Evolutionary conservation across 495 filamentous ascomycete genomes (phyloP), one percentile per base, ranked within the genome.

Genomic region (Venustampulla echinocandica): DNA sequence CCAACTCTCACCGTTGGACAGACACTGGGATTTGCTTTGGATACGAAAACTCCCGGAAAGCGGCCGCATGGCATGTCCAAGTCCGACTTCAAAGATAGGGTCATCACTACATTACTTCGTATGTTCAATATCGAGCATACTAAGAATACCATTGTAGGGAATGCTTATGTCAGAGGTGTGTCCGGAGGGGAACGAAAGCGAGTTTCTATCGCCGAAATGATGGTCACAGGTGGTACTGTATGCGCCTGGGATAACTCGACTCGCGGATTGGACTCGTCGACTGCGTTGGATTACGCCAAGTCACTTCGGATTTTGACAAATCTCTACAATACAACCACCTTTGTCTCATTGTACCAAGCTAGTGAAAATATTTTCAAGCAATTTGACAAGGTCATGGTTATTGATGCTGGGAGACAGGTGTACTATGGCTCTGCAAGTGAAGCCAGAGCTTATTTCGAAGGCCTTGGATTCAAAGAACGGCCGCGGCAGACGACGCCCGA

Each of bases 211-310:
- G 80, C 84, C 1, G 87, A 92, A 53, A 70, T 71, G 18, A 74
- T 75, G 13, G 64, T 88, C 15, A 81, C 77, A 28, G 70, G 71
- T 7, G 75, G 75, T 14, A 78, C 80, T 0, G 64, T 92, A 7
- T 82, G 84, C 53, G 85, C 82, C 63, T 93, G 86, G 86, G 87
- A 92, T 55, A 85, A 86, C 64, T 85, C 79, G 47, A 90, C 87
- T 5, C 70, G 86, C 60, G 87, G 86, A 51, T 62, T 93, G 24
- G 87, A 93, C 57, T 82, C 80, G 44, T 79, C 83, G 42, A 90
- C 83, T 22, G 87, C 87, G 28, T 63, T 90, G 9, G 82, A 89
- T 58, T 93, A 88, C 37, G 77, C 77, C 53, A 82, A 78, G 60
- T 82, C 79, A 5, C 60, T 90, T 15, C 70, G 81, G 25, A 63